Percentiles rank a stretch among this genome's conserved stretches.
These are phyloP conservation scores for Sporothrix brunneoviolacea DNA, from an alignment of 2,329 filamentous ascomycete species.

Conservation along the genomic window DNA sequence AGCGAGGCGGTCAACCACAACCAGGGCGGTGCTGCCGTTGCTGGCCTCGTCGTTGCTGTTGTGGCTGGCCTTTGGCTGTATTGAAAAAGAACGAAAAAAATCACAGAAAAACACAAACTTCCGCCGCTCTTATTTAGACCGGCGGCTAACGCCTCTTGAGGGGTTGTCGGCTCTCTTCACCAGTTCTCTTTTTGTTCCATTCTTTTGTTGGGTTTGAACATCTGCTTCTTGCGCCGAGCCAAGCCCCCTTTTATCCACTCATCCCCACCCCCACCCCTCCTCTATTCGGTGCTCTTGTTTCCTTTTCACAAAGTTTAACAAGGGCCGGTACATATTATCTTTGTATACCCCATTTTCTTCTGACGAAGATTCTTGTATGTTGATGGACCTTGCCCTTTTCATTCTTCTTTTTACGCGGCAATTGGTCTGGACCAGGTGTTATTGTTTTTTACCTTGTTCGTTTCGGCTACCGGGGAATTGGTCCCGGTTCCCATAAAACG, in stretches of 20 bases:
- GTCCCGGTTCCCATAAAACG: not conserved
- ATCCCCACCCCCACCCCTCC: conserved; percentile 18
- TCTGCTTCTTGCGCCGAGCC: no score
- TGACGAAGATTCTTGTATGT: not conserved
- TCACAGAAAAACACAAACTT: not conserved
- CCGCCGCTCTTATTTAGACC: not conserved
- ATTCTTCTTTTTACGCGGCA: not conserved
- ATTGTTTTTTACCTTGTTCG: conserved; percentile 10
- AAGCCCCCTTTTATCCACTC: not conserved
- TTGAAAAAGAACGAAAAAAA: conserved; percentile 20
- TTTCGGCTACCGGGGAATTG: not conserved
- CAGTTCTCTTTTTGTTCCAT: no score
- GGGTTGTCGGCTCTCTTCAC: no score
- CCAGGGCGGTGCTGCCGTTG: conserved; percentile 45
- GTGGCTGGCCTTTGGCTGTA: conserved; percentile 46
- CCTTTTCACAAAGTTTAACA: not conserved
- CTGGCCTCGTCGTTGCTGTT: conserved; percentile 49
- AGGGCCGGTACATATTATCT: conserved; percentile 6
- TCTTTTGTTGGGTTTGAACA: no score
- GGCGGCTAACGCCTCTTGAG: no score
- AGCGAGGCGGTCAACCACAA: conserved; percentile 39
- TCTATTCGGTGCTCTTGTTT: conserved; percentile 3
- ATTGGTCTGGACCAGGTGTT: conserved; percentile 4
- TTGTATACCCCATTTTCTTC: conserved; percentile 2
- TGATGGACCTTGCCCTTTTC: conserved; percentile 3